Conservation (phyloP, 768 basidiomycete species). For the Rossbeevera mucosa region DNA sequence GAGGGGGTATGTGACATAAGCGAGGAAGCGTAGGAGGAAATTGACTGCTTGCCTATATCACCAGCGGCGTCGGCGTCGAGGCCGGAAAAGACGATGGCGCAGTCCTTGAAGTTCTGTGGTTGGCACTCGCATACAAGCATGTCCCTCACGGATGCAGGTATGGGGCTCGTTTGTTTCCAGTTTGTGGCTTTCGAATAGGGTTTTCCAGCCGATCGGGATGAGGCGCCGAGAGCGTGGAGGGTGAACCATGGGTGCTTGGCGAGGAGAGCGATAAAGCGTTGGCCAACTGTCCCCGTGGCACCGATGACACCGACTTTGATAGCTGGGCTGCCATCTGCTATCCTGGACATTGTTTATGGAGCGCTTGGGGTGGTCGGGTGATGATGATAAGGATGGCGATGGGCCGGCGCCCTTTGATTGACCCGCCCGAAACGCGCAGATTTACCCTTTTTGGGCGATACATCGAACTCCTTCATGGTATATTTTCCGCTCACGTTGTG, state of each 20-base stretch:
- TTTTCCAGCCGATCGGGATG: constrained; percentile 81
- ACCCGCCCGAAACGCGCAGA: neutral
- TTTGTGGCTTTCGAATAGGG: constrained; percentile 64
- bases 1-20: neutral
- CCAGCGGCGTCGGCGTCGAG: constrained; percentile 93
- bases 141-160: constrained; percentile 60
- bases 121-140: constrained; percentile 67
- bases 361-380: neutral
- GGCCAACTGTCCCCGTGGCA: constrained; percentile 93
- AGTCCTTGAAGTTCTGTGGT: constrained; percentile 72
- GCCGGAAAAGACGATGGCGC: constrained; percentile 90
- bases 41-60: constrained; percentile 75
- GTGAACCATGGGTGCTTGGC: constrained; percentile 86
- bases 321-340: constrained; percentile 11
- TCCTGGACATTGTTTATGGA: constrained; percentile 18
- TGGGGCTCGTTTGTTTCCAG: constrained; percentile 85
- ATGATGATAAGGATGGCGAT: neutral
- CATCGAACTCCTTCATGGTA: neutral
- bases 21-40: neutral
- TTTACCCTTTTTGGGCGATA: constrained; percentile 3
- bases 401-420: neutral
- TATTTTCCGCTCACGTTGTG: neutral
- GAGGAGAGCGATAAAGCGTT: constrained; percentile 89
- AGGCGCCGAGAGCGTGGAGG: constrained; percentile 85
- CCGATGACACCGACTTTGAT: constrained; percentile 74